Percentiles rank a stretch among this genome's conserved stretches.
phyloP scores from a whole-genome alignment of 176 grass and related monocot species.

The Musa acuminata region DNA sequence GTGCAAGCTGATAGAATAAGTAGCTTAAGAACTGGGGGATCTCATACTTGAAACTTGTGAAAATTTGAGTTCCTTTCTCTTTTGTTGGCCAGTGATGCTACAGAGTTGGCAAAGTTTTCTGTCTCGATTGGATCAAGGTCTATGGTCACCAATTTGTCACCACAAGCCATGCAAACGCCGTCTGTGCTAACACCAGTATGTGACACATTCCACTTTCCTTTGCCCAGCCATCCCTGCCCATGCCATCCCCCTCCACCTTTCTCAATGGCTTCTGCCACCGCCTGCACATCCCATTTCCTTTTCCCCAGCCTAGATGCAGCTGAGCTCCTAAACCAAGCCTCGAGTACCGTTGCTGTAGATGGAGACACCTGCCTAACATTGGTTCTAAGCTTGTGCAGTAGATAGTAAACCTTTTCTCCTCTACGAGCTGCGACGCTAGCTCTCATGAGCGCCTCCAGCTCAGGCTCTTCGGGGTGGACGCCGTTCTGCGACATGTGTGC shows the following conservation, averaged over 20 bases:
- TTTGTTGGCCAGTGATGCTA: slow-evolving; percentile 39
- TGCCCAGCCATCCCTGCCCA: slow-evolving; percentile 55
- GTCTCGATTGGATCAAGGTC: slow-evolving; percentile 58
- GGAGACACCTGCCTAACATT: slow-evolving; percentile 49
- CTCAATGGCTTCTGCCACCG: slow-evolving; percentile 32
- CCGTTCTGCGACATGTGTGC: slow-evolving; percentile 45
- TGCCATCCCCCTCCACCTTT: slow-evolving; percentile 74
- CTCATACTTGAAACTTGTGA: slow-evolving; percentile 48
- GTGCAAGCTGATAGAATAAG: too few species aligned
- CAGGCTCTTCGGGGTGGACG: slow-evolving; percentile 45
- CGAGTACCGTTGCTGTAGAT: slow-evolving; percentile 30
- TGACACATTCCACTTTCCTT: slow-evolving; percentile 41
- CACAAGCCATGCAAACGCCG: slow-evolving; percentile 52
- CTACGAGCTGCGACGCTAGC: slow-evolving; percentile 27
- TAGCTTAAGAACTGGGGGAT: neutral
- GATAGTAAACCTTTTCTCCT: slow-evolving; percentile 50
- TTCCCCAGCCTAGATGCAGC: slow-evolving; percentile 53
- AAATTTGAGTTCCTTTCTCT: slow-evolving; percentile 48
- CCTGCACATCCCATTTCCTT: slow-evolving; percentile 52
- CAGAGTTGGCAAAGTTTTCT: slow-evolving; percentile 43
- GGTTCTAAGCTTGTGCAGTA: slow-evolving; percentile 61
- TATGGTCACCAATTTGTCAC: slow-evolving; percentile 48
- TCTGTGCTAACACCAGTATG: slow-evolving; percentile 27
- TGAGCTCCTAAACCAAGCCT: slow-evolving; percentile 53
- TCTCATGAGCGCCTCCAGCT: slow-evolving; percentile 44